Evolutionary conservation across 1,284 basidiomycete species (phyloP).

Genomic region (Irpex sp.): DNA sequence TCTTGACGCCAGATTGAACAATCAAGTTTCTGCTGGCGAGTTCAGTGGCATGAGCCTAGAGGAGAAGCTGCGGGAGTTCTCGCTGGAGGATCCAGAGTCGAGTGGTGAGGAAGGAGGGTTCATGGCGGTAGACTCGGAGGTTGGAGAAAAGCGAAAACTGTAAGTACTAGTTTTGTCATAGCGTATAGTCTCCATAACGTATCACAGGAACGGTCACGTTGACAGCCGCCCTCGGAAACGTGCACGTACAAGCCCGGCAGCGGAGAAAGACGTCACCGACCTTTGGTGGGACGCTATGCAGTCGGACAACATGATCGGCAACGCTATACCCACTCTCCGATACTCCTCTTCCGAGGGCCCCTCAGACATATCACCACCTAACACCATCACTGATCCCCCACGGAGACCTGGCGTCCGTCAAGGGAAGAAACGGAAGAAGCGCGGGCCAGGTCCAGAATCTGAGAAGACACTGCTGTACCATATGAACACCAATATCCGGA

Average conservation of each 20-base stretch:
- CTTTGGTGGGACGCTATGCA: slow-evolving; percentile 75
- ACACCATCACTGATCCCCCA: slow-evolving; percentile 31
- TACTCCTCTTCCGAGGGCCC: slow-evolving; percentile 38
- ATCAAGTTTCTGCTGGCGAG: slow-evolving; percentile 11
- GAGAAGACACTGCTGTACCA: slow-evolving; percentile 51
- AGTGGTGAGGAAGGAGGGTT: slow-evolving; percentile 36
- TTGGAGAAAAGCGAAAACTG: slow-evolving; percentile 64
- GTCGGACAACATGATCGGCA: slow-evolving; percentile 56
- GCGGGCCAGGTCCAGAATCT: slow-evolving; percentile 8
- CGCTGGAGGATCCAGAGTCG: slow-evolving; percentile 36
- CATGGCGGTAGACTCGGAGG: slow-evolving; percentile 35
- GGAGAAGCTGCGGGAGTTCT: slow-evolving; percentile 38
- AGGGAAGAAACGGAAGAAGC: slow-evolving; percentile 32
- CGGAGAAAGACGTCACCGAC: slow-evolving; percentile 40
- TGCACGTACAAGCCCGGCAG: slow-evolving; percentile 24
- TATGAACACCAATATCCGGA: slow-evolving; percentile 74
- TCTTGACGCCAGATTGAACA: slow-evolving; percentile 23
- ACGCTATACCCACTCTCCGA: slow-evolving; percentile 59
- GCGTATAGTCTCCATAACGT: slow-evolving; percentile 1
- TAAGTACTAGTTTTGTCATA: slow-evolving; percentile 29
- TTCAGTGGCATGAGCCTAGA: slow-evolving; percentile 19
- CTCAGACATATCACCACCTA: slow-evolving; percentile 17
- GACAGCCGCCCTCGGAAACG: slow-evolving; percentile 44
- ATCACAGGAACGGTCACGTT: slow-evolving; percentile 33
- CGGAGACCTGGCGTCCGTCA: slow-evolving; percentile 16